Evolutionary conservation across 306 rosid genomes (phyloP), one percentile per base, ranked within the genome.

Genomic region (Trichosanthes truncata): DNA sequence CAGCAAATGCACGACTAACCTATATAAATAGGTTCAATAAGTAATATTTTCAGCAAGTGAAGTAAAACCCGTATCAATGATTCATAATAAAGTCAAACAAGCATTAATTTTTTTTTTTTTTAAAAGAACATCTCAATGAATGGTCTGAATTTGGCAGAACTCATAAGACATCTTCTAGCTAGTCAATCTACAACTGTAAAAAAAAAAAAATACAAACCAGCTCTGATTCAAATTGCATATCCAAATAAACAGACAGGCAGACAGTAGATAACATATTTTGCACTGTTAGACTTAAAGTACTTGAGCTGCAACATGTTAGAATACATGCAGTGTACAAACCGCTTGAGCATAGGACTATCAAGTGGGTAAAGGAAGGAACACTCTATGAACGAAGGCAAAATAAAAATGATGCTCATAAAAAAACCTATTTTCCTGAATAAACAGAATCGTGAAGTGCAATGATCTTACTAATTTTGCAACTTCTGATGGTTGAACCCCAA

Each of bases 1-100:
- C 99, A 77, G 99, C 99, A 89, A 95, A 95, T 76, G 91, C 82
- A 86, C 89, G 92, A 82, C 97, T 95, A 68, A 95, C 92, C 99
- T 95, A 89, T 86, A 86, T 51, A 74, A 84, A 77, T 55, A 72
- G 45, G 29, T 14, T 52, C 46, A 48, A 75, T 49, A 73, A 62
- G 72, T 79, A 59, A 79, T 83, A 46, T 72, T 12, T 63, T 77
- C 43, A 40, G 52, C 33, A 76, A 33, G 52, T 35, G 67, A 76
- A 21, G 67, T 36, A 35, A 55, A 76, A 55, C 51, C n/a, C 1
- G 12, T 55, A 15, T 10, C 35, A 52, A 21, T 63, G 13, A 63
- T 35, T 63, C 72, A 63, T 63, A 17, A 35, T 35, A 76, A 18
- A 29, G 46, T 76, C 51, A 53, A 33, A n/a, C 33, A 76, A 36